phyloP scores from a whole-genome alignment of 2,329 filamentous ascomycete genomes.

The Aspergillus sp. region DNA sequence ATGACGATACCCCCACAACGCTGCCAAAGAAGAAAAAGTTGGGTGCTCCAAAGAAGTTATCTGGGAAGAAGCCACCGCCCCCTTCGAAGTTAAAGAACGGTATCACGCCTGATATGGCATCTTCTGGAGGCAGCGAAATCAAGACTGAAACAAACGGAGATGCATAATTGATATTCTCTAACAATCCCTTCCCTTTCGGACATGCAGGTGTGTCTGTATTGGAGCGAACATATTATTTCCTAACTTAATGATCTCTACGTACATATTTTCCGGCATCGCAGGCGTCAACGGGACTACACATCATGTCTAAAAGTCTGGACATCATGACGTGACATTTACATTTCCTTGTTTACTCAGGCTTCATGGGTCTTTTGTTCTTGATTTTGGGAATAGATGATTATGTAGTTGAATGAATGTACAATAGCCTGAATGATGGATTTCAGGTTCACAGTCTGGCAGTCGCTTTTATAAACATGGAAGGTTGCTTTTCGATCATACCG shows the following conservation, averaged over 20 bases:
- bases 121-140: conserved; percentile 30
- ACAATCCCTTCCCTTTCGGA: not conserved
- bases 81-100: conserved; percentile 42
- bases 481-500: not conserved
- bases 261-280: conserved; percentile 27
- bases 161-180: conserved; percentile 1
- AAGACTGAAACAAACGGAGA: conserved; percentile 38
- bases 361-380: conserved; percentile 13
- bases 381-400: conserved; percentile 21
- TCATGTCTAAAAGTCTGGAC: conserved; percentile 22
- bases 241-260: conserved; percentile 27
- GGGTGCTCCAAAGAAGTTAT: conserved; percentile 38
- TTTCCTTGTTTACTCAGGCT: conserved; percentile 14
- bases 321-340: conserved; percentile 20
- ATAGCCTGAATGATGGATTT: conserved; percentile 15
- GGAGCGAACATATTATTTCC: conserved; percentile 21
- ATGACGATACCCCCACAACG: conserved; percentile 46
- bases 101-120: conserved; percentile 32
- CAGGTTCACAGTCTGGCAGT: not conserved
- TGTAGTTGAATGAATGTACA: conserved; percentile 22
- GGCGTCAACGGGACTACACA: conserved; percentile 25
- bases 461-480: not conserved
- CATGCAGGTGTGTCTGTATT: conserved; percentile 15
- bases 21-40: conserved; percentile 53
- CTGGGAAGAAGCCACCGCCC: conserved; percentile 38